A percentile compares a stretch with the other conserved stretches of the same genome.
These are phyloP conservation scores for Cupressus sempervirens DNA, from an alignment of 75 land plant genomes.

Conservation along the genomic window DNA sequence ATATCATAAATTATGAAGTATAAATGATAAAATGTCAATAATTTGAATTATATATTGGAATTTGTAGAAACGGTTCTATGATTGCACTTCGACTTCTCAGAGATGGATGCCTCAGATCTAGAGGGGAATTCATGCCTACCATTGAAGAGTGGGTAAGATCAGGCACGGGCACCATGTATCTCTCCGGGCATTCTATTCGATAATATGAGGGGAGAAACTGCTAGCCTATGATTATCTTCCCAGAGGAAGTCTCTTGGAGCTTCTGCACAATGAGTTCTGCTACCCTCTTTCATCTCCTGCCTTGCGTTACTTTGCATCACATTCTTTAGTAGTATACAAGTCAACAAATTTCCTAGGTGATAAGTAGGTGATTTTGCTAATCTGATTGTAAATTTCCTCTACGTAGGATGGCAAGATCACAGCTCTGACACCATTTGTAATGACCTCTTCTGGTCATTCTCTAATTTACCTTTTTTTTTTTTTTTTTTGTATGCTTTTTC, in stretches of 20 bases:
- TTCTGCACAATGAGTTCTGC: slow-evolving; percentile 26
- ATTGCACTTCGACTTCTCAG: slow-evolving; percentile 33
- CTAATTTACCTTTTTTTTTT: no score
- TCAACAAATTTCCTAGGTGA: not conserved
- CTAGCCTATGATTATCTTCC: slow-evolving; percentile 33
- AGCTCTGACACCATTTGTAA: no score
- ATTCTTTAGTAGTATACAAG: not conserved
- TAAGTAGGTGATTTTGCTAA: no score
- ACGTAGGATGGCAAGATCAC: no score
- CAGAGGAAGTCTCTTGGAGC: slow-evolving; percentile 27
- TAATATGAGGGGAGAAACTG: slow-evolving; percentile 29
- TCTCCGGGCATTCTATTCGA: slow-evolving; percentile 27
- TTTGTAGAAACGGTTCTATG: slow-evolving; percentile 22
- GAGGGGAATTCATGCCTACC: slow-evolving; percentile 19
- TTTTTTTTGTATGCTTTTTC: no score
- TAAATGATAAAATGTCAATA: no score
- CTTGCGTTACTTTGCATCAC: not conserved
- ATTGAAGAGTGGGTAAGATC: slow-evolving; percentile 22
- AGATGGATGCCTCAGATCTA: slow-evolving; percentile 24
- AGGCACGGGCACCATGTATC: slow-evolving; percentile 26
- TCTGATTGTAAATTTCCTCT: no score
- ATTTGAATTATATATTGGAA: no score
- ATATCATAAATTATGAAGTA: no score
- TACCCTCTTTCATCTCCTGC: not conserved
- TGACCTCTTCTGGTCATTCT: no score